These are phyloP conservation scores for Diaporthe ampelina DNA, from an alignment of 2,329 filamentous ascomycete species.

Conservation along the genomic window DNA sequence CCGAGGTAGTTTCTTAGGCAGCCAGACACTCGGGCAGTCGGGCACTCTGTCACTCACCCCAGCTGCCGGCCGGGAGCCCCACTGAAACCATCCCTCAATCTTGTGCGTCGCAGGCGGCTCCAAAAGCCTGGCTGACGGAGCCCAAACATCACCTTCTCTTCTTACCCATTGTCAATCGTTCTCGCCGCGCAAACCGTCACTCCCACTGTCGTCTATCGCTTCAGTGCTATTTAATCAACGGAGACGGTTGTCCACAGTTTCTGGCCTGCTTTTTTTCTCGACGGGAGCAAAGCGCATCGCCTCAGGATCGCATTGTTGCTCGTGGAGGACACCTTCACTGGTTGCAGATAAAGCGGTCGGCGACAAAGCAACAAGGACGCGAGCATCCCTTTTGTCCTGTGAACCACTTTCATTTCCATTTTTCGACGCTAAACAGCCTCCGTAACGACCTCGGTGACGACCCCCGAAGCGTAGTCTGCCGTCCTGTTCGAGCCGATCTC, in stretches of 20 bases:
- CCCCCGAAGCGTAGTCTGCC: neutral
- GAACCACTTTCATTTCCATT: neutral
- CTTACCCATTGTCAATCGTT: slow-evolving; percentile 37
- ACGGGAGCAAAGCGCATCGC: slow-evolving; percentile 36
- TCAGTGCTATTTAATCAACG: slow-evolving; percentile 15
- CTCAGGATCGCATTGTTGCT: slow-evolving; percentile 36
- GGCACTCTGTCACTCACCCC: too few species aligned
- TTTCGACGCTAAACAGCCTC: neutral
- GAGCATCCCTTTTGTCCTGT: neutral
- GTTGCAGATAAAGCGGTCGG: slow-evolving; percentile 40
- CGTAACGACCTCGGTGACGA: neutral
- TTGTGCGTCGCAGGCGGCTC: neutral
- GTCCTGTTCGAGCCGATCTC: neutral
- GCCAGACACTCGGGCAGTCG: too few species aligned
- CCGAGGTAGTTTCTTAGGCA: too few species aligned
- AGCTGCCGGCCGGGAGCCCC: neutral
- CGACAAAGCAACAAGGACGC: slow-evolving; percentile 41
- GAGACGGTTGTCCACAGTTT: slow-evolving; percentile 38
- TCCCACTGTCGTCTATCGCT: slow-evolving; percentile 27
- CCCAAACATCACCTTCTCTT: slow-evolving; percentile 22
- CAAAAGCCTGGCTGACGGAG: neutral
- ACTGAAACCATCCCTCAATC: slow-evolving; percentile 11
- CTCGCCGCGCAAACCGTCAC: slow-evolving; percentile 29
- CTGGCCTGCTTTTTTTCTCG: slow-evolving; percentile 39
- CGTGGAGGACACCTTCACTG: slow-evolving; percentile 41